Evolutionary conservation across 1,284 basidiomycete species (phyloP).

Genomic region (Cystobasidium slooffiae): DNA sequence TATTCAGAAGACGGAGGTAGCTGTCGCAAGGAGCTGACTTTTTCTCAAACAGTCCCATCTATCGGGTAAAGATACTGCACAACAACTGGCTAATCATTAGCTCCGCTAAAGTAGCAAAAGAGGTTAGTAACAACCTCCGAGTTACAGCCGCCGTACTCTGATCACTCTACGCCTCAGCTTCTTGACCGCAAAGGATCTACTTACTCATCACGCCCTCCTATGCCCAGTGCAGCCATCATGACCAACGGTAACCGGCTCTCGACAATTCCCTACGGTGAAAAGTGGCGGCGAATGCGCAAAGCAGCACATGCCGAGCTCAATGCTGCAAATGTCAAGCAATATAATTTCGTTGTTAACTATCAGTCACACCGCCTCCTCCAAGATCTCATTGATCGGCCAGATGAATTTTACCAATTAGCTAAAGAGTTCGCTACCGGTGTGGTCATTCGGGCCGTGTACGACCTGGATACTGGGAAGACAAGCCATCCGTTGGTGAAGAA

Average conservation of each 20-base stretch:
- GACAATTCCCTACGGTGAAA: constrained; percentile 5
- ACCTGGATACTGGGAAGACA: not conserved
- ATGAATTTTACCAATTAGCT: not conserved
- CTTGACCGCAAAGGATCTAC: constrained; percentile 4
- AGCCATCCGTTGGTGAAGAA: not conserved
- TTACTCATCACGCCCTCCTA: constrained; percentile 3
- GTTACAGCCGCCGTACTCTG: not conserved
- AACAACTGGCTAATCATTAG: constrained; percentile 10
- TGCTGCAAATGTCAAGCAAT: constrained; percentile 9
- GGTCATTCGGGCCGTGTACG: constrained; percentile 5
- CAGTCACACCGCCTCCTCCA: not conserved
- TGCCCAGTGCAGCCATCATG: constrained; percentile 13
- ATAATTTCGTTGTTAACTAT: constrained; percentile 4
- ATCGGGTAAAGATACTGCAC: constrained; percentile 3
- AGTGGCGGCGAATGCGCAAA: constrained; percentile 9
- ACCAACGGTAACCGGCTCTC: not conserved
- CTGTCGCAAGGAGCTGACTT: too few relatives aligned
- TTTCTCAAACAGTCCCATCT: constrained; percentile 12
- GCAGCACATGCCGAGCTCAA: constrained; percentile 8
- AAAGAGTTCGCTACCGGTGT: constrained; percentile 5
- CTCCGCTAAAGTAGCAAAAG: constrained; percentile 4
- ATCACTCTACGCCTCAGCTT: not conserved
- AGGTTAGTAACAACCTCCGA: not conserved
- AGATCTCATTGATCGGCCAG: not conserved
- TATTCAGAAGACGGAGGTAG: too few relatives aligned